A percentile compares a stretch with the other conserved stretches of the same genome.
phyloP scores from a whole-genome alignment of 768 basidiomycete species.

The Naganishia antarctica region DNA sequence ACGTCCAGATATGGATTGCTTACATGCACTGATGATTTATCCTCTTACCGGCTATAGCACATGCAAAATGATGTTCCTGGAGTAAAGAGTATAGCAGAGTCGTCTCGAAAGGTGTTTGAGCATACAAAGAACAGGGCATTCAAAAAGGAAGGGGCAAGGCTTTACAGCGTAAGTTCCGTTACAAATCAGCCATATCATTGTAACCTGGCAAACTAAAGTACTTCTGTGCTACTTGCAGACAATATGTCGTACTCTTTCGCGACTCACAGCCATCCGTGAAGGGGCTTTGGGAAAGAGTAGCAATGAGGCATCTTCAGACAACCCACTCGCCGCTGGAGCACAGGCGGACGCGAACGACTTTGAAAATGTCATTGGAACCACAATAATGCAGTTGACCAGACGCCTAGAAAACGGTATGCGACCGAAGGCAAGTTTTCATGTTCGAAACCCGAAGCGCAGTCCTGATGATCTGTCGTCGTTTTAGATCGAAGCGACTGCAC shows the following conservation, averaged over 20 bases:
- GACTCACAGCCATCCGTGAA: neutral
- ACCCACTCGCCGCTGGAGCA: neutral
- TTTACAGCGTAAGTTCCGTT: constrained; percentile 21
- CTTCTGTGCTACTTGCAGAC: neutral
- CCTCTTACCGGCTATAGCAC: neutral
- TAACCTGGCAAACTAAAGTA: no score
- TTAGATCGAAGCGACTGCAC: neutral
- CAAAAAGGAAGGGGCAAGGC: constrained; percentile 13
- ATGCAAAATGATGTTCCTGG: constrained; percentile 11
- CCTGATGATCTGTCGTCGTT: neutral
- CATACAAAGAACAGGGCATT: constrained; percentile 11
- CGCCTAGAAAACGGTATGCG: neutral
- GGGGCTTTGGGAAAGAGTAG: neutral
- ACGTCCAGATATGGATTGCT: no score
- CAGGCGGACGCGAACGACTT: neutral
- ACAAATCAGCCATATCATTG: no score
- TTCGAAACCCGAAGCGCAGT: neutral
- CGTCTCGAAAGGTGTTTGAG: constrained; percentile 8
- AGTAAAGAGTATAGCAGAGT: neutral
- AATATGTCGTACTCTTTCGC: neutral
- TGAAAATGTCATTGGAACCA: constrained; percentile 3
- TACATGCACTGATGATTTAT: no score
- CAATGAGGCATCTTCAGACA: neutral
- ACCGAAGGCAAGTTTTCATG: neutral
- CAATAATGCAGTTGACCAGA: constrained; percentile 1